Evolutionary conservation across 1,284 basidiomycete species (phyloP), one percentile per base, ranked within the genome.

Genomic region (Psilocybe mexicana): DNA sequence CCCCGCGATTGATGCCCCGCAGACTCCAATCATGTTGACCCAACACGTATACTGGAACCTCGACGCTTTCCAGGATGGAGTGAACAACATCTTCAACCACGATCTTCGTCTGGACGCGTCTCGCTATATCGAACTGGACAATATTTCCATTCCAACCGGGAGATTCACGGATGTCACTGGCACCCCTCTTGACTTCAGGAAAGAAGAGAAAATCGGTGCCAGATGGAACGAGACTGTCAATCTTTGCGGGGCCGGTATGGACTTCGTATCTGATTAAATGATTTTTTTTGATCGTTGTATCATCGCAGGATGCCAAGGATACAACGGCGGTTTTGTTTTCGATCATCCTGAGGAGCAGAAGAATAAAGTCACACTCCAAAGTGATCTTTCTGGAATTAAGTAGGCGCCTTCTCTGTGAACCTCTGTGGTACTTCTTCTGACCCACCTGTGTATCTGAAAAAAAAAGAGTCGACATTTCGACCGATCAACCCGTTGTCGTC

Each of bases 21-120:
- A 74, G 73, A 86, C 84, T 1, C 84, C 83, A 0, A 81, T 85
- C 54, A 84, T 85, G 82, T 67, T 83, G 12, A 84, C 81, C 1
- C 80, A 79, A 65, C 83, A 80, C 68, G 76, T 77, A 48, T 85
- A 79, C 67, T 84, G 81, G 78, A 85, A 85, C 62, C 71, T 85
- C 18, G 81, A 84, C 61, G 82, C 79, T 2, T 85, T 81, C 70
- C 74, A 80, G 62, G 71, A 76, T 50, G 70, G 74, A n/a, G 73
- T 72, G 44, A 71, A 79, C 35, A 70, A 76, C 58, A 76, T 82
- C 24, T 73, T 83, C 7, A 67, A 69, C 2, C 80, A 85, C 64
- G 69, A 75, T 43, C 70, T 83, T 5, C 73, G 73, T 53, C 66
- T 82, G 38, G 75, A 77, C 52, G 67, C 73, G 2, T 78, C 76